Conservation (phyloP, 768 basidiomycete genomes). For the Naganishia kalamii region DNA sequence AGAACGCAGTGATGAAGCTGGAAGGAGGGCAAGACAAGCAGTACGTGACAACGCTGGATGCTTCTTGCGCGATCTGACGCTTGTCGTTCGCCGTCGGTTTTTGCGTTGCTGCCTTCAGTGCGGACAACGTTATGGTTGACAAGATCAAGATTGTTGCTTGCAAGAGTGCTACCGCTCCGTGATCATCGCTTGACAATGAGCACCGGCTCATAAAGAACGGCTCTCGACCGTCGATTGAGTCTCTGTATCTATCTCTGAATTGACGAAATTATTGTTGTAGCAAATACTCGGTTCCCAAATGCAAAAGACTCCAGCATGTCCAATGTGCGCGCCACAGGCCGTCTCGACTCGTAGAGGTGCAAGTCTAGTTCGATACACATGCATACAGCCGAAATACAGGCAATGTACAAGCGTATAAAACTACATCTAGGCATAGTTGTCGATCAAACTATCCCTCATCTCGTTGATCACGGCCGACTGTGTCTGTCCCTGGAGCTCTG, state of each 20-base stretch:
- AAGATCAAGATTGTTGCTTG: slow-evolving; percentile 97
- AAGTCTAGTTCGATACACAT: neutral
- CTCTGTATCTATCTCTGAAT: neutral
- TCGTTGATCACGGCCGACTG: slow-evolving; percentile 76
- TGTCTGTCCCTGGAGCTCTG: slow-evolving; percentile 79
- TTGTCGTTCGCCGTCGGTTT: too few species aligned
- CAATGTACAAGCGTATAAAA: neutral
- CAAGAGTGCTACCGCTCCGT: slow-evolving; percentile 52
- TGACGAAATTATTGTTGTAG: neutral
- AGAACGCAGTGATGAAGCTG: slow-evolving; percentile 90
- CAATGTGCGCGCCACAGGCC: too few species aligned
- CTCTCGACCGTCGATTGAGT: too few species aligned
- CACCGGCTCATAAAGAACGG: neutral
- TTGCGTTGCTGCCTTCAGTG: slow-evolving; percentile 27
- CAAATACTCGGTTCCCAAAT: neutral
- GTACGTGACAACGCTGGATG: slow-evolving; percentile 8
- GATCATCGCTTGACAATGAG: neutral
- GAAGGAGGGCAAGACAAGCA: slow-evolving; percentile 50
- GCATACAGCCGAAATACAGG: neutral
- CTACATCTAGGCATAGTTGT: slow-evolving; percentile 70
- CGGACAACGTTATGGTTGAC: slow-evolving; percentile 49
- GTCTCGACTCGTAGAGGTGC: too few species aligned
- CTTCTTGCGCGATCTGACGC: neutral
- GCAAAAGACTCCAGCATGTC: too few species aligned
- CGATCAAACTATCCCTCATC: slow-evolving; percentile 85